Evolutionary conservation across 2,329 filamentous ascomycete species (phyloP), one percentile per base, ranked within the genome.

Genomic region (Emergomyces orientalis): DNA sequence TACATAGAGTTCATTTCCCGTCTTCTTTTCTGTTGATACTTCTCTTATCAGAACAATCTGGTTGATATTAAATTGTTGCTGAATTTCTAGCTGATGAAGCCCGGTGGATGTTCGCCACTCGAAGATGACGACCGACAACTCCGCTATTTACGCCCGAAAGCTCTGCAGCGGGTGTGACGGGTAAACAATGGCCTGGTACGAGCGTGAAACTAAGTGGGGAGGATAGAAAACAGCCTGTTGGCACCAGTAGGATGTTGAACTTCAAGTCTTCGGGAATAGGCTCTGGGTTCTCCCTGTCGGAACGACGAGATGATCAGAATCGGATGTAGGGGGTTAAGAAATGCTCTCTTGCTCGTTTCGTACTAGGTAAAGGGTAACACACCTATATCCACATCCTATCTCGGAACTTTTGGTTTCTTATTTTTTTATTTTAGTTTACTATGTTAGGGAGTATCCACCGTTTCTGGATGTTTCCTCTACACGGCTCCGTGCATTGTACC

Each of bases 51-150:
- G 22, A 13, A n/a, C 41, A 4, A 19, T 43, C 41, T 19, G 17
- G 17, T 19, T n/a, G 41, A 7, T 6, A 43, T 43, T n/a, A 43
- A 43, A 43, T 43, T 43, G 17, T 13, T 43, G 41, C 41, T 27
- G 25, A 27, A 51, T 51, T 9, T 2, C n/a, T 14, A 51, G 22
- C 47, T 62, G 56, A 60, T 39, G 17, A n/a, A 45, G 25, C 45
- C n/a, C 22, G 61, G 61, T 85, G 85, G 66, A 84, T 83, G 5
- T 86, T 86, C 69, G 85, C 85, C 3, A 81, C 88, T 37, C 79
- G 87, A 63, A 80, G 84, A 56, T 85, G 86, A 68, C 84, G 85
- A 62, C 85, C 85, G 1, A 80, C 88, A 41, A 84, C 83, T 0
- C 75, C 88, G 8, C 80, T 84, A 61, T 81, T 84, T 56, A 86